phyloP scores from a whole-genome alignment of 257 asterid species.

The Scutellaria galericulata region DNA sequence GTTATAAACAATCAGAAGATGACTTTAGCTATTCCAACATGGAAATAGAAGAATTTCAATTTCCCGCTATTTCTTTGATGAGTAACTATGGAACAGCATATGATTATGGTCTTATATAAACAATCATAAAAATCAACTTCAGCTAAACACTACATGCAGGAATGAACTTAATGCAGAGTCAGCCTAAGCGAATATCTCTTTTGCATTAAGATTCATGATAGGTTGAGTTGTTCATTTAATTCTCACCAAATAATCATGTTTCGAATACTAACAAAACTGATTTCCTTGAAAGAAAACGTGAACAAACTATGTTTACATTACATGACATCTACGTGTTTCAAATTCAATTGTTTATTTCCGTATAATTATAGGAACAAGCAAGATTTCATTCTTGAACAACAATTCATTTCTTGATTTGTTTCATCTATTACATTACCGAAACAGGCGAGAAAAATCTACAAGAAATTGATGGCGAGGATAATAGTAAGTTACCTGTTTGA shows the following conservation, averaged over 20 bases:
- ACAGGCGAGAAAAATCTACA: not conserved
- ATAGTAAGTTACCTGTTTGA: slow-evolving; percentile 49
- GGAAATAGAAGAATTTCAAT: not conserved
- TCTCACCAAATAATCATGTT: slow-evolving; percentile 17
- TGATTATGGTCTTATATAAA: slow-evolving; percentile 20
- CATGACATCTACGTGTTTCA: slow-evolving; percentile 5
- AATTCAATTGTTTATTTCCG: slow-evolving; percentile 3
- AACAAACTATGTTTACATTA: not conserved
- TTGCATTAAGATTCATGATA: not conserved
- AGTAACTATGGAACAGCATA: slow-evolving; percentile 17
- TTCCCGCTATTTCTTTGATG: slow-evolving; percentile 6
- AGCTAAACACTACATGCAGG: slow-evolving; percentile 12
- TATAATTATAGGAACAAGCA: not conserved
- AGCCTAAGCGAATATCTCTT: not conserved
- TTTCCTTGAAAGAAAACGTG: not conserved
- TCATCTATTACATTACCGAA: no score
- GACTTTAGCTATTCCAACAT: slow-evolving; percentile 25
- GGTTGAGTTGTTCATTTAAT: not conserved
- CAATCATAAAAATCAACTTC: slow-evolving; percentile 2
- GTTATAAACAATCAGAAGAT: slow-evolving; percentile 38
- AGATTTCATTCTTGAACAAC: no score
- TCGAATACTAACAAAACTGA: slow-evolving; percentile 1
- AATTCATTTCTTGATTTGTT: no score
- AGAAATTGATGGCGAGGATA: not conserved
- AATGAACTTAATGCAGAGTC: not conserved